A percentile compares a stretch with the other conserved stretches of the same genome.
Evolutionary conservation across 2,329 filamentous ascomycete genomes (phyloP).

Genomic region (Neopestalotiopsis sp.): DNA sequence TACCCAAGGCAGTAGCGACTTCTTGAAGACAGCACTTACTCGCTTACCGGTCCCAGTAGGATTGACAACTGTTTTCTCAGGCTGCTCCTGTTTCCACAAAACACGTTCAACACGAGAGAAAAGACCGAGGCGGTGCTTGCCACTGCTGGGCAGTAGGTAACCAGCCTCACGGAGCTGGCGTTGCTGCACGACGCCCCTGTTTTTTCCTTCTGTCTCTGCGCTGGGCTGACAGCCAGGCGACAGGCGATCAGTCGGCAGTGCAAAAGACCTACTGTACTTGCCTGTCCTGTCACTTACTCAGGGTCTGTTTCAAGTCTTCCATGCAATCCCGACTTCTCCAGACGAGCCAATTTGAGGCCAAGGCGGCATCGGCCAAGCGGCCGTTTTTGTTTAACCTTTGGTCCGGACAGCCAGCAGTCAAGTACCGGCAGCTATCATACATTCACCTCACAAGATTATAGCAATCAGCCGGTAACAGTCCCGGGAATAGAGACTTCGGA

Average conservation of each 20-base stretch:
- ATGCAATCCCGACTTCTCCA: too few species aligned
- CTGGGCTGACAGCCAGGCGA: not conserved
- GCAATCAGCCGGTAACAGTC: too few species aligned
- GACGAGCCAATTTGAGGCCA: too few species aligned
- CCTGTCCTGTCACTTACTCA: not conserved
- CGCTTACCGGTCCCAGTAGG: not conserved
- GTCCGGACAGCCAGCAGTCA: too few species aligned
- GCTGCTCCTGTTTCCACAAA: not conserved
- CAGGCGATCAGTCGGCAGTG: not conserved
- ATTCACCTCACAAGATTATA: too few species aligned
- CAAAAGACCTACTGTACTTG: not conserved
- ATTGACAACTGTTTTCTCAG: not conserved
- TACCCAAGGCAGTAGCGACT: not conserved
- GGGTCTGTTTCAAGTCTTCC: not conserved
- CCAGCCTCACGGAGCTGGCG: not conserved
- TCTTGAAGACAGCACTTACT: not conserved
- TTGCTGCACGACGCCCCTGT: not conserved
- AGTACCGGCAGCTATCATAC: too few species aligned
- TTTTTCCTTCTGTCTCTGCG: not conserved
- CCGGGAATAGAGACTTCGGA: too few species aligned
- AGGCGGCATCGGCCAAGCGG: too few species aligned
- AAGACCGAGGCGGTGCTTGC: not conserved
- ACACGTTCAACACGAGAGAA: not conserved
- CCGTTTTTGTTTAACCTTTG: too few species aligned
- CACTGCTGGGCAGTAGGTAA: not conserved